Conservation (phyloP, 2,329 filamentous ascomycete genomes). For the Ceratocystis lukuohia region DNA sequence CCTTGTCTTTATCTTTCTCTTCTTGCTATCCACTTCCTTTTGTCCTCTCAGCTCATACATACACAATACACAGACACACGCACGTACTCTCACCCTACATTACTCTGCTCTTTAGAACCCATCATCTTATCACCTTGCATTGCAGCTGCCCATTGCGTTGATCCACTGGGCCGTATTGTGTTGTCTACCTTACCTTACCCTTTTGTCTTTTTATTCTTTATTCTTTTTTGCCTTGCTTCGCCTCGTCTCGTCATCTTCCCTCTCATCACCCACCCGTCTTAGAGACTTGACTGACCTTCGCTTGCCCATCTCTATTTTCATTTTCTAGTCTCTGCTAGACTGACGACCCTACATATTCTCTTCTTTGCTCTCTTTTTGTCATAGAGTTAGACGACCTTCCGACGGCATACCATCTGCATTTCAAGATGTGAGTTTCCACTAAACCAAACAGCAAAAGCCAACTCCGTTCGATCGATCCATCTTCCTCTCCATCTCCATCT, state of each 20-base stretch:
- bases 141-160: conserved; percentile 13
- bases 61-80: background rate
- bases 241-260: background rate
- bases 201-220: background rate
- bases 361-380: conserved; percentile 1
- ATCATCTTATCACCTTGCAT: conserved; percentile 17
- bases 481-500: background rate
- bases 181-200: background rate
- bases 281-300: background rate
- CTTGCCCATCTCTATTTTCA: background rate
- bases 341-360: background rate
- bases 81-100: background rate
- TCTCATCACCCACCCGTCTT: background rate
- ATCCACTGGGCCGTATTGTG: conserved; percentile 6
- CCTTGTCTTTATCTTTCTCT: conserved; percentile 3
- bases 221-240: background rate
- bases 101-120: conserved; percentile 7
- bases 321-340: background rate
- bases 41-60: background rate
- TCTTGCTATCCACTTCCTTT: conserved; percentile 9
- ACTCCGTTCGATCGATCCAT: background rate
- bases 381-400: background rate
- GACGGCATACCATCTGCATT: background rate
- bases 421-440: conserved; percentile 5
- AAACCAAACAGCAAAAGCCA: background rate